Evolutionary conservation across 2,329 filamentous ascomycete species (phyloP), one percentile per base, ranked within the genome.

Genomic region (Ascocoryne sarcoides): DNA sequence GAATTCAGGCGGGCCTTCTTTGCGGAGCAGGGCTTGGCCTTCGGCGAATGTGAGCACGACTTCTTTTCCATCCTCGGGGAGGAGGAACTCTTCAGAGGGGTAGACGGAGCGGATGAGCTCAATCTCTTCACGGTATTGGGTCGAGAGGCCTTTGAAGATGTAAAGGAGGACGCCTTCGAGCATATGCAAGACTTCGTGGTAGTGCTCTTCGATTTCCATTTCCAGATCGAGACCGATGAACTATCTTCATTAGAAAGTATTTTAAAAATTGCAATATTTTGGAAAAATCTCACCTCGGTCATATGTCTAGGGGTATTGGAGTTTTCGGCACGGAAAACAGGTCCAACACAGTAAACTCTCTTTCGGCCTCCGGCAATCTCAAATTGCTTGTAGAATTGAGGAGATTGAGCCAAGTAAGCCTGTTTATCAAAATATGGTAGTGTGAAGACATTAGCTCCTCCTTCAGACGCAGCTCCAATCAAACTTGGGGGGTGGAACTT

Each of bases 401-500:
- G 86, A 4, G 77, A 83, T 61, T 89, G 84, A 4, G 85, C 85
- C 15, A 92, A 70, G 60, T 70, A 92, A 1, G 87, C 90, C 50
- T 82, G 76, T 57, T 82, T 77, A 51, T 83, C 85, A 62, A 96
- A 96, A 66, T 96, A 96, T 32, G 82, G 80, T 53, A 96, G 70
- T 54, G 82, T 74, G 63, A 98, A 96, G 30, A 96, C 90, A 60
- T 90, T 93, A 52, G 80, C 80, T 50, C 92, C 92, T 55, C 92
- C 90, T 66, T 98, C 92, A 3, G 87, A 92, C 4, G 92, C 84
- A 10, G 90, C 84, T 36, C 83, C 89, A 40, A 94, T 85, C 32
- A 98, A 71, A 62, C 88, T 90, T 8, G 92, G 88, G 2, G 89
- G 84, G 61, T 95, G 86, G 57, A 95, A 88, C 62, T 85, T 77